A percentile compares a stretch with the other conserved stretches of the same genome.
Evolutionary conservation across 2,329 filamentous ascomycete genomes (phyloP).

Genomic region (Pseudogymnoascus sp.): DNA sequence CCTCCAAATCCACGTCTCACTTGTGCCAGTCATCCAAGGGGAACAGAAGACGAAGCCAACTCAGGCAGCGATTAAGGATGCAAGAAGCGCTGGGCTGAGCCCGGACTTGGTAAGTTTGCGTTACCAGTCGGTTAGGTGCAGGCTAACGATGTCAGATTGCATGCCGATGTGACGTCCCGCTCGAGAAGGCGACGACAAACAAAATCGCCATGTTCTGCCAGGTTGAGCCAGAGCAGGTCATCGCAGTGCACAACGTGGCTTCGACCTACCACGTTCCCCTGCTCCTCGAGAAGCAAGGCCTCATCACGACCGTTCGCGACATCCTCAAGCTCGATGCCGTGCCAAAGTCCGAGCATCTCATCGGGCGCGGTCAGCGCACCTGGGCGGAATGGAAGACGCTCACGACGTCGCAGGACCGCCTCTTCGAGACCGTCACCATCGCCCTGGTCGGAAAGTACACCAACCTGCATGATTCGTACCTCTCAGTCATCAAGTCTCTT

Average conservation of each 20-base stretch:
- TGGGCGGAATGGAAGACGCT: constrained; percentile 74
- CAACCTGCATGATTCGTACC: constrained; percentile 75
- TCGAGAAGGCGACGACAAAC: constrained; percentile 65
- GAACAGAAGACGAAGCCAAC: constrained; percentile 98
- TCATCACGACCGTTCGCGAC: constrained; percentile 59
- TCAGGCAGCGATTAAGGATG: constrained; percentile 77
- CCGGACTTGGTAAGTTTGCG: constrained; percentile 54
- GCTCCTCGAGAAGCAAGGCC: constrained; percentile 75
- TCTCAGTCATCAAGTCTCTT: constrained; percentile 75
- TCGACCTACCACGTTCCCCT: constrained; percentile 93
- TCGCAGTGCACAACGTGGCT: constrained; percentile 82
- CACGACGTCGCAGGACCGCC: constrained; percentile 58
- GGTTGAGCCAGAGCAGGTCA: constrained; percentile 74
- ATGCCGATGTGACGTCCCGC: constrained; percentile 74
- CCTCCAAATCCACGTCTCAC: constrained; percentile 80
- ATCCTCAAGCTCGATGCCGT: constrained; percentile 58
- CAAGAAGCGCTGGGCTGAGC: constrained; percentile 62
- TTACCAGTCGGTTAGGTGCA: constrained; percentile 10
- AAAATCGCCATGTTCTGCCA: constrained; percentile 91
- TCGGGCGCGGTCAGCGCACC: constrained; percentile 57
- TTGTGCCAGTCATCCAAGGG: constrained; percentile 60
- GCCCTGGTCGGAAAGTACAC: constrained; percentile 91
- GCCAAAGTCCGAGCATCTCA: constrained; percentile 43
- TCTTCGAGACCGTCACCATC: constrained; percentile 66
- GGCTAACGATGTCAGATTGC: constrained; percentile 56